phyloP scores from a whole-genome alignment of 2,329 filamentous ascomycete species.

The Penicillium sp. region DNA sequence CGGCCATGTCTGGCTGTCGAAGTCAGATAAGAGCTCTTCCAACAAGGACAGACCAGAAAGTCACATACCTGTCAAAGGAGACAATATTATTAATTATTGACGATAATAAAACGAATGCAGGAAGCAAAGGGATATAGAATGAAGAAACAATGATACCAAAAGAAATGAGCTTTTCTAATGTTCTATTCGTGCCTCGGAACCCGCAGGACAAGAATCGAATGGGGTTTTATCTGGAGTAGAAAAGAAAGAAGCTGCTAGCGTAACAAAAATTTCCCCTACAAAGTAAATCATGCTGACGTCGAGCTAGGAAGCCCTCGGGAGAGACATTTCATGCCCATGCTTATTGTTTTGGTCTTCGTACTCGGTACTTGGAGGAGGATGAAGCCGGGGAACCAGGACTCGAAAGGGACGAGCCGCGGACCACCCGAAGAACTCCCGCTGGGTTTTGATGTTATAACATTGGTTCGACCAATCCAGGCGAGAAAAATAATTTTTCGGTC shows the following conservation, averaged over 20 bases:
- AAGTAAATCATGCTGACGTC: conserved; percentile 36
- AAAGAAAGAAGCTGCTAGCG: not conserved
- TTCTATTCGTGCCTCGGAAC: not conserved
- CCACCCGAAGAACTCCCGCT: conserved; percentile 12
- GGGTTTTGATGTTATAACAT: conserved; percentile 25
- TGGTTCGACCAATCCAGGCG: conserved; percentile 9
- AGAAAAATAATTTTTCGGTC: conserved; percentile 2
- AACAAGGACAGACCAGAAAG: not conserved
- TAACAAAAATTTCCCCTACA: not conserved
- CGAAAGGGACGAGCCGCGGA: conserved; percentile 3
- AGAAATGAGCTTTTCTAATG: not conserved
- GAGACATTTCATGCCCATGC: not conserved
- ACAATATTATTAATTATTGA: not conserved
- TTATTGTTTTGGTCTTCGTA: not conserved
- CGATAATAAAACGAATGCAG: not conserved
- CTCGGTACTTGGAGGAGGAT: not conserved
- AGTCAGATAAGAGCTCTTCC: not conserved
- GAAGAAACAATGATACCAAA: not conserved
- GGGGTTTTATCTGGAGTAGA: not conserved
- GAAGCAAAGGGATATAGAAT: not conserved
- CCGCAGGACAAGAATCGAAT: not conserved
- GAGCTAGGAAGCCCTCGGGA: conserved; percentile 21
- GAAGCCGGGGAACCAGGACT: not conserved
- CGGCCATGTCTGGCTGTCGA: conserved; percentile 19
- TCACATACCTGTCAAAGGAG: not conserved